Conservation (phyloP, 2,329 filamentous ascomycete genomes). For the Curvularia spicifera region DNA sequence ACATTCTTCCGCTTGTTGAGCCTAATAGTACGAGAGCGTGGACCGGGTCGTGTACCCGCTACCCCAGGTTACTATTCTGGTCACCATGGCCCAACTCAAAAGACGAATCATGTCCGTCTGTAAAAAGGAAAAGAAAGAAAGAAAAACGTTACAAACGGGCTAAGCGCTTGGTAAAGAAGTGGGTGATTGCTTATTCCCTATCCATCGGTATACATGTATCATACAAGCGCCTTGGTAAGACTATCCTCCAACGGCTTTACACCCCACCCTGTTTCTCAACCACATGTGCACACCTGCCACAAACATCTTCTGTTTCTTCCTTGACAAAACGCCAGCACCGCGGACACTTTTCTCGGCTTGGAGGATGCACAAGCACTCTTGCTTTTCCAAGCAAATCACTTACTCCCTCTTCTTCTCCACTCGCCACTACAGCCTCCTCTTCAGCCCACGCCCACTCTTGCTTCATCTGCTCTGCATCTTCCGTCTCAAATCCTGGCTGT, state of each 20-base stretch:
- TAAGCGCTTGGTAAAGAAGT: not conserved
- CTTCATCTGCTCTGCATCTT: conserved; percentile 15
- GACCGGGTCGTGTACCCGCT: not conserved
- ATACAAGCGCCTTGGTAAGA: not conserved
- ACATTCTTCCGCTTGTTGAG: not conserved
- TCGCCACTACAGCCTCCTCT: conserved; percentile 41
- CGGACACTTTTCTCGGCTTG: conserved; percentile 72
- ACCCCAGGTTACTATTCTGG: not conserved
- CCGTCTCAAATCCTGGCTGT: not conserved
- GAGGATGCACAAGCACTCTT: conserved; percentile 49
- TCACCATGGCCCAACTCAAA: not conserved
- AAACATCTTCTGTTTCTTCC: conserved; percentile 70
- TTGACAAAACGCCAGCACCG: conserved; percentile 89
- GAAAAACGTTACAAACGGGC: not conserved
- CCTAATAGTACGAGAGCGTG: not conserved
- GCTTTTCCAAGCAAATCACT: conserved; percentile 22
- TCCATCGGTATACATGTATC: not conserved
- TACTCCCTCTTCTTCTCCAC: not conserved
- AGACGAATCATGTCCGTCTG: not conserved
- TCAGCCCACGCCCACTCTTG: conserved; percentile 21
- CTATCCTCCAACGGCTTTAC: not conserved
- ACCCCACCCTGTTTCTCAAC: conserved; percentile 49
- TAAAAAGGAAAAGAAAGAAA: no score
- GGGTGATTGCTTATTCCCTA: not conserved
- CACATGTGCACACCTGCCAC: conserved; percentile 73